A percentile compares a stretch with the other conserved stretches of the same genome.
Evolutionary conservation across 2,329 filamentous ascomycete species (phyloP).

Genomic region (Curvularia sp.): DNA sequence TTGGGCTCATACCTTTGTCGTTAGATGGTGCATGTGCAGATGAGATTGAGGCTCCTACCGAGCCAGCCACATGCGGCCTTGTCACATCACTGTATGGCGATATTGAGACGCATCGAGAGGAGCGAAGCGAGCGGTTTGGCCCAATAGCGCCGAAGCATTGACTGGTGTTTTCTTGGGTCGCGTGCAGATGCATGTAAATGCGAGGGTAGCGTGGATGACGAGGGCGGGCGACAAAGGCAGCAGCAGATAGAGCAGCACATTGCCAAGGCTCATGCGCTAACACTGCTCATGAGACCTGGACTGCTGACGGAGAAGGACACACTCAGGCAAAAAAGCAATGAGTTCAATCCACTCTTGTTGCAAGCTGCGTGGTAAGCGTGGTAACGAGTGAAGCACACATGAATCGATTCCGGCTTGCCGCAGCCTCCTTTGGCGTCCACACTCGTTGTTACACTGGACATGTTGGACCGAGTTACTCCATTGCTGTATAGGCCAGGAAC

Average conservation of each 20-base stretch:
- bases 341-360: neutral
- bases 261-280: neutral
- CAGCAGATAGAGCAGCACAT: neutral
- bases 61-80: conserved; percentile 4
- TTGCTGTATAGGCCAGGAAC: conserved; percentile 9
- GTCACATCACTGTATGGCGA: conserved; percentile 7
- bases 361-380: neutral
- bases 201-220: neutral
- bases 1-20: conserved; percentile 9
- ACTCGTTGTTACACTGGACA: conserved; percentile 5
- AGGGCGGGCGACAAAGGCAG: neutral
- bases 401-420: neutral
- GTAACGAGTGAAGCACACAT: neutral
- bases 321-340: neutral
- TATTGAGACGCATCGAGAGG: neutral
- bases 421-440: neutral
- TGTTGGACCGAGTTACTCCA: conserved; percentile 4
- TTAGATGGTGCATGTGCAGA: conserved; percentile 4
- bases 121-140: neutral
- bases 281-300: neutral
- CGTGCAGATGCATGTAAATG: neutral
- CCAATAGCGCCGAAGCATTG: neutral
- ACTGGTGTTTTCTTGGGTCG: neutral
- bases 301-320: neutral
- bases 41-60: conserved; percentile 4